Base-by-base conservation (phyloP, 306 rosid genomes). In the Argentina anserina region DNA sequence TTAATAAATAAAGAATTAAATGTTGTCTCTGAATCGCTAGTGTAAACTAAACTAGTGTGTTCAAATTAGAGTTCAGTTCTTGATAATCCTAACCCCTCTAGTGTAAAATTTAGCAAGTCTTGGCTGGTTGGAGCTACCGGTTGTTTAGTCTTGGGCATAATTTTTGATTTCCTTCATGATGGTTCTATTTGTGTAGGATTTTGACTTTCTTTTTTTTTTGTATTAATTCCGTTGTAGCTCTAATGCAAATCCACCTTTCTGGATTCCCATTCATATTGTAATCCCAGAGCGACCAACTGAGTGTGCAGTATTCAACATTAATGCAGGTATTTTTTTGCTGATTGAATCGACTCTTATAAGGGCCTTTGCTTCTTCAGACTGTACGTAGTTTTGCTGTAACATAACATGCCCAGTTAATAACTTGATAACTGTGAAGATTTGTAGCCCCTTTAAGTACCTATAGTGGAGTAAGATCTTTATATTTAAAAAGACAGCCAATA, bases 241-340 rank as follows among this genome's bases (percentile, higher is more conserved):
- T 69, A 87, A 81, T 69, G 84, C 85, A 50, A 91, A 80, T 71
- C 82, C 97, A 60, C 91, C 97, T 73, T 93, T 93, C 89, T 93
- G 98, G 98, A 93, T 89, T 80, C 98, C 98, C 46, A 83, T 93
- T 75, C 94, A 91, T 68, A 85, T 89, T 69, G 94, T 93, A 81
- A 88, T 87, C 79, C 98, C 98, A 29, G 98, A 93, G 87, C 86
- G 98, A 71, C 97, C 98, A 6, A 93, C 98, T 34, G 98, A 93
- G 84, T 87, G 90, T 77, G 91, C 90, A 45, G 92, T 85, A 65
- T 86, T 93, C 80, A 91, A 89, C 80, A 94, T 91, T 82, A 84
- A 79, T 60, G 98, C 97, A 80, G 98, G 98, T 93, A 93, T 63
- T 49, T 78, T 78, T 28, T 9, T 76, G 74, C 61, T 53, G 73